Base-by-base conservation (phyloP, 305 asterid species). In the Ruellia speciosa region DNA sequence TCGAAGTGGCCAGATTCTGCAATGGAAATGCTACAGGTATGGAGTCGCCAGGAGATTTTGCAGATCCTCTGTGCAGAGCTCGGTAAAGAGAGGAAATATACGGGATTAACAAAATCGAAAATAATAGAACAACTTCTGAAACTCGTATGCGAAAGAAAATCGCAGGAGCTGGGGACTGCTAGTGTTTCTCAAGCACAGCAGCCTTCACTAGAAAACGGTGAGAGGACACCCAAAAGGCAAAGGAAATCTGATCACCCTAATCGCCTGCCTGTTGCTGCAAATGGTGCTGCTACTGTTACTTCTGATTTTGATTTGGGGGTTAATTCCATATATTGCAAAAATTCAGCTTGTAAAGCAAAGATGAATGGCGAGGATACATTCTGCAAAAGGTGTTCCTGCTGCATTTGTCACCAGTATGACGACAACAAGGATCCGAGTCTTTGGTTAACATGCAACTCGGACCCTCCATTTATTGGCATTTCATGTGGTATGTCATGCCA, bases 371-470 rank as follows among this genome's bases (percentile, higher is more conserved):
- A 47, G 33, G 83, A 82, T 11, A 64, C 19, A 31, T 86, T 86
- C 74, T 90, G 97, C 75, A 90, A 77, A 64, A 60, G 96, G 69
- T 90, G 97, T 68, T 81, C 96, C 9, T 90, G 97, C 73, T 82
- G 93, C 65, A 82, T 90, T 37, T 90, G 96, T 58, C 80, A 67
- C 52, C 71, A 49, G 68, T 90, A 76, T 53, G 97, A 90, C 64
- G 97, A 90, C 62, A 90, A 90, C 63, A 90, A 90, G 78, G 97
- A 90, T 67, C 96, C 96, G 3, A 73, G 93, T 66, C 64, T 89
- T 66, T 89, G 97, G 95, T 68, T 89, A 49, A 76, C 70, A 57
- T 90, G 97, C 62, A 75, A 72, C 63, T 75, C 87, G 0, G 87
- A 83, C 69, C 80, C 86, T 62, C 88, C 79, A 0, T 79, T 81